phyloP scores from a whole-genome alignment of 1,139 yeast species.

The Yamadazyma siamensis region DNA sequence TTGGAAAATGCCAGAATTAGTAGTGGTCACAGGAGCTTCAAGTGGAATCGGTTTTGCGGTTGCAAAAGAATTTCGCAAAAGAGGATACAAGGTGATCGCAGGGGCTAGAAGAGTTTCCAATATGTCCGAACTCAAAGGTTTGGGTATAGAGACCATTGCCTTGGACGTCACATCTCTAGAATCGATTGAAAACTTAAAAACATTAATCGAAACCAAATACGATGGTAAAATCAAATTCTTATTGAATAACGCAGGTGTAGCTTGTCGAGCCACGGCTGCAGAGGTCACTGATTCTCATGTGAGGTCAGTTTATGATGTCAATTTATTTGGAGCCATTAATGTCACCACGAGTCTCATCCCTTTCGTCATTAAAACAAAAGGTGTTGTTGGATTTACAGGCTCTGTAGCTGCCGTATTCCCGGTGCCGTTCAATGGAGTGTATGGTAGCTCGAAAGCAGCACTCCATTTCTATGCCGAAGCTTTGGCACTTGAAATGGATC shows the following conservation, averaged over 20 bases:
- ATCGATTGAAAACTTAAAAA: slow-evolving; percentile 23
- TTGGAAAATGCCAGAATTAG: too few species aligned
- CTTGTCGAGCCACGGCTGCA: slow-evolving; percentile 29
- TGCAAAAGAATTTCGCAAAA: slow-evolving; percentile 22
- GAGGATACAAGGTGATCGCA: slow-evolving; percentile 35
- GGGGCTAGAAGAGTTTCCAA: slow-evolving; percentile 20
- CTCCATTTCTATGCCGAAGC: slow-evolving; percentile 15
- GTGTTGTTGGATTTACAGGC: slow-evolving; percentile 33
- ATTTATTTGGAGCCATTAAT: slow-evolving; percentile 36
- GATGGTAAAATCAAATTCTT: slow-evolving; percentile 28
- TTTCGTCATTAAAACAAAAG: slow-evolving; percentile 29
- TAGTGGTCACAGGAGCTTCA: slow-evolving; percentile 35
- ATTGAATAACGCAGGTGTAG: slow-evolving; percentile 34
- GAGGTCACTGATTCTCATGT: slow-evolving; percentile 27
- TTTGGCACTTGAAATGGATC: slow-evolving; percentile 18
- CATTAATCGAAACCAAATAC: slow-evolving; percentile 20
- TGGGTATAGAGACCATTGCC: slow-evolving; percentile 28
- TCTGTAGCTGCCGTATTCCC: slow-evolving; percentile 36
- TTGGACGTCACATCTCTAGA: slow-evolving; percentile 30
- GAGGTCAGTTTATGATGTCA: slow-evolving; percentile 25
- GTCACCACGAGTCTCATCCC: slow-evolving; percentile 32
- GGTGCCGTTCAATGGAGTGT: slow-evolving; percentile 30
- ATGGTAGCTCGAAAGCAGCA: slow-evolving; percentile 30
- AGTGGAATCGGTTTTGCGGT: slow-evolving; percentile 38
- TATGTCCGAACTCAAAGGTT: slow-evolving; percentile 25